Conservation (phyloP, 345 rosid species). For the Heritiera fomes region DNA sequence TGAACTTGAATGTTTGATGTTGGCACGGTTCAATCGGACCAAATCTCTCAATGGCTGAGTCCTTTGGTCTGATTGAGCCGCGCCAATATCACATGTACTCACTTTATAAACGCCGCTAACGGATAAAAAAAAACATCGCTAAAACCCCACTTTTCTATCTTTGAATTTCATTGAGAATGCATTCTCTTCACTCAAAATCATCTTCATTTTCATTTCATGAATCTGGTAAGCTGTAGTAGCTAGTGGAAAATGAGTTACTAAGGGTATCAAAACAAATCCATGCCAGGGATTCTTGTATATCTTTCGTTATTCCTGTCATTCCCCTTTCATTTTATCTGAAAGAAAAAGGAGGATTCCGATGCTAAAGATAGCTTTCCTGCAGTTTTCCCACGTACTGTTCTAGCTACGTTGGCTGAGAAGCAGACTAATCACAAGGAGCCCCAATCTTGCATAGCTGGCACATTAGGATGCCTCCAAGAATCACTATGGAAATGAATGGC, state of each 20-base stretch:
- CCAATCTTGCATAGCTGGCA: neutral
- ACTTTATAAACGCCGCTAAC: neutral
- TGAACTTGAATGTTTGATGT: conserved; percentile 6
- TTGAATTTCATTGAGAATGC: neutral
- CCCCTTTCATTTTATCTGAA: neutral
- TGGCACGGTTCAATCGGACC: conserved; percentile 22
- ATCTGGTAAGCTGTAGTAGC: neutral
- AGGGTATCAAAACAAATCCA: neutral
- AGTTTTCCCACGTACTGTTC: neutral
- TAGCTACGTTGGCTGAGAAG: neutral
- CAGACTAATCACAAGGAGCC: neutral
- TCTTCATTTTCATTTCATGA: neutral
- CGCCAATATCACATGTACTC: conserved; percentile 28
- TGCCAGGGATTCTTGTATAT: neutral
- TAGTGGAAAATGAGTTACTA: neutral
- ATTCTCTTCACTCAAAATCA: neutral
- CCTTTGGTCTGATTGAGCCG: conserved; percentile 36
- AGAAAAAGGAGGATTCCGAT: conserved; percentile 12
- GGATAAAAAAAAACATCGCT: no score
- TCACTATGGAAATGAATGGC: neutral
- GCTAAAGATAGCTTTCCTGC: neutral
- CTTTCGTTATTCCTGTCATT: neutral
- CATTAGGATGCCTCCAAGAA: neutral
- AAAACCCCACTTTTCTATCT: no score
- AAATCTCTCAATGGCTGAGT: conserved; percentile 16